Evolutionary conservation across 2,329 filamentous ascomycete species (phyloP).

Genomic region (Colletotrichum camelliae): DNA sequence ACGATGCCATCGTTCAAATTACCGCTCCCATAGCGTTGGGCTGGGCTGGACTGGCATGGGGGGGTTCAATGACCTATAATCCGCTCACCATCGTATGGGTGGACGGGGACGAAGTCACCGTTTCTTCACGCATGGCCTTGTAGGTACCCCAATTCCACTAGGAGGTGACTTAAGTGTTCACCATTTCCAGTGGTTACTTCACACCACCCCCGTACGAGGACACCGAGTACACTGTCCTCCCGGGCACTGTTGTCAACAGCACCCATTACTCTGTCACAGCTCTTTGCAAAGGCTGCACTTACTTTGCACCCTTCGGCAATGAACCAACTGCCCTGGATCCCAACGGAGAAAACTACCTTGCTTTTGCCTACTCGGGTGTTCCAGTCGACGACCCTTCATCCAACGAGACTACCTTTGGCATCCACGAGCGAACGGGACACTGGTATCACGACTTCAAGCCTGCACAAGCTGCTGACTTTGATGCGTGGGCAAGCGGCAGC

Average conservation of each 20-base stretch:
- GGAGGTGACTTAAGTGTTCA: neutral
- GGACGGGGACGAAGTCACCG: slow-evolving; percentile 41
- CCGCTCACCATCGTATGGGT: slow-evolving; percentile 48
- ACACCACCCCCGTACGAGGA: slow-evolving; percentile 34
- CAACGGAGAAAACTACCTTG: slow-evolving; percentile 40
- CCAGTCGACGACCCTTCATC: slow-evolving; percentile 42
- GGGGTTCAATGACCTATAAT: slow-evolving; percentile 48
- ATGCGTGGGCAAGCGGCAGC: slow-evolving; percentile 27
- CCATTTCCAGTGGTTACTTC: slow-evolving; percentile 36
- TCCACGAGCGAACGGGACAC: slow-evolving; percentile 48
- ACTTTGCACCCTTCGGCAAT: slow-evolving; percentile 46
- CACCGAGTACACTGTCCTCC: slow-evolving; percentile 37
- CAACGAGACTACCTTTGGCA: slow-evolving; percentile 41
- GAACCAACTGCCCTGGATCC: slow-evolving; percentile 43
- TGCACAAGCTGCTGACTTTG: slow-evolving; percentile 38
- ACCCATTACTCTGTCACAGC: slow-evolving; percentile 41
- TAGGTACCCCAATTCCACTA: slow-evolving; percentile 21
- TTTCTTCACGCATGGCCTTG: slow-evolving; percentile 41
- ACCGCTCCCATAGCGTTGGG: slow-evolving; percentile 43
- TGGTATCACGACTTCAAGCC: slow-evolving; percentile 42
- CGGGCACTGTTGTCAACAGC: slow-evolving; percentile 37
- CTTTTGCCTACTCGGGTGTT: slow-evolving; percentile 42
- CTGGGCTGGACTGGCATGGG: slow-evolving; percentile 51
- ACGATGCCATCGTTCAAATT: slow-evolving; percentile 47
- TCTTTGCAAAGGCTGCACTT: slow-evolving; percentile 44